Evolutionary conservation across 108 stramenopile genomes (phyloP), one percentile per base, ranked within the genome.

Genomic region (Conticribra guillardii): DNA sequence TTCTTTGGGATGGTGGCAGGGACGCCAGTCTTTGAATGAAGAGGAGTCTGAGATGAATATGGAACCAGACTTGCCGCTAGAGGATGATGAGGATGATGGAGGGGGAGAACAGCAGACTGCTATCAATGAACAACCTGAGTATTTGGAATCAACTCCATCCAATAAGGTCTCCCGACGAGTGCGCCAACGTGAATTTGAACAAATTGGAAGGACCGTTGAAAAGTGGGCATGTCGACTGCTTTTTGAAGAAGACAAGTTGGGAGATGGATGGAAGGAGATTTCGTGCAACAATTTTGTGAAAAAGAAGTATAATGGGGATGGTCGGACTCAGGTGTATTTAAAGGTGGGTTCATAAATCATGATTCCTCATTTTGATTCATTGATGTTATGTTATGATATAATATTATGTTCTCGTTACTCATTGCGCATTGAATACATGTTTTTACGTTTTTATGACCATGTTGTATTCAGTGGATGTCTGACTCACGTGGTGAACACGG

Each of bases 261-360:
- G 55, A 0, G 80, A 87, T 67, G 90, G 86, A 21, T 95, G 94
- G 94, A 83, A 69, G 34, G 79, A 81, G 60, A 64, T 95, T 22
- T 44, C 70, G 24, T 95, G 94, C 69, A 87, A 76, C 48, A 87
- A 87, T 49, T 68, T 87, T 59, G 47, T 88, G 54, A 72, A 80
- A 24, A 76, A 76, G 19, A 79, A 88, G 28, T 71, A 88, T 48
- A 91, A 95, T 50, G 44, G 54, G 14, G 57, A 75, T n/a, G 91
- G 85, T 14, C 58, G 74, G 48, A 90, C 88, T 17, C 54, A 59
- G 31, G 88, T 87, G 14, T 91, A 78, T 64, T 56, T 95, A 46
- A 91, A 85, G 83, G 85, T 85, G 29, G 54, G 78, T 17, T n/a
- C 19, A 18, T 7, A 0, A 17, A 8, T 17, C 16, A 32, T 54